These are phyloP conservation scores for Morella rubra DNA, from an alignment of 306 rosid species.

Conservation along the genomic window DNA sequence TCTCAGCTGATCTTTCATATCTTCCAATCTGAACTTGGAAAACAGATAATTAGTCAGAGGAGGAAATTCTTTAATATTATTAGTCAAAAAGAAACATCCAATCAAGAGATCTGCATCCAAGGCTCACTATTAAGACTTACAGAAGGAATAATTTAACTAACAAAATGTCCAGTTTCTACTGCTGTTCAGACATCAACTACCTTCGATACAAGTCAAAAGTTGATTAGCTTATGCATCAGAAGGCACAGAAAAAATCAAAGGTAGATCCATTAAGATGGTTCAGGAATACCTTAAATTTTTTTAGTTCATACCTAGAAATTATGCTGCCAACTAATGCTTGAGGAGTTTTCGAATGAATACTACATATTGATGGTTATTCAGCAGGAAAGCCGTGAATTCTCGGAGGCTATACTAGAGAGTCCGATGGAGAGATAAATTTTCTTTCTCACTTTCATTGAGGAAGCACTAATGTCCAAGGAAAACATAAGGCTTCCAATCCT, in stretches of 20 bases:
- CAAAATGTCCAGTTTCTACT: background rate
- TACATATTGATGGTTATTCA: background rate
- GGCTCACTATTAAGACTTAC: background rate
- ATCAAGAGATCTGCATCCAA: conserved; percentile 14
- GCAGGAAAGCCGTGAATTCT: background rate
- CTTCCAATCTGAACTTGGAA: conserved; percentile 66
- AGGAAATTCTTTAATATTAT: too few relatives aligned
- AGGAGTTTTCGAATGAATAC: background rate
- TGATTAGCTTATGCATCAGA: background rate
- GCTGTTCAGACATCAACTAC: background rate
- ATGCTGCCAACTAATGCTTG: too few relatives aligned
- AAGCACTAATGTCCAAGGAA: background rate
- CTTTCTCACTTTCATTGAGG: background rate
- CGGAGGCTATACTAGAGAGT: background rate
- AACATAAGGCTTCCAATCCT: too few relatives aligned
- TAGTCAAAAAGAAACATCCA: conserved; percentile 1
- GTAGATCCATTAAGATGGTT: too few relatives aligned
- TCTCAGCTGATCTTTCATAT: conserved; percentile 87
- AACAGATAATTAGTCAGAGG: background rate
- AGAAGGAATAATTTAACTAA: background rate
- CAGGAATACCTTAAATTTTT: too few relatives aligned
- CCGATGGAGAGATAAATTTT: background rate
- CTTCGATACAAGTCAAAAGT: background rate
- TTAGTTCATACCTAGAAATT: background rate
- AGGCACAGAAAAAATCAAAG: too few relatives aligned